phyloP scores from a whole-genome alignment of 495 filamentous ascomycete species.

The Penicillium crystallinum region DNA sequence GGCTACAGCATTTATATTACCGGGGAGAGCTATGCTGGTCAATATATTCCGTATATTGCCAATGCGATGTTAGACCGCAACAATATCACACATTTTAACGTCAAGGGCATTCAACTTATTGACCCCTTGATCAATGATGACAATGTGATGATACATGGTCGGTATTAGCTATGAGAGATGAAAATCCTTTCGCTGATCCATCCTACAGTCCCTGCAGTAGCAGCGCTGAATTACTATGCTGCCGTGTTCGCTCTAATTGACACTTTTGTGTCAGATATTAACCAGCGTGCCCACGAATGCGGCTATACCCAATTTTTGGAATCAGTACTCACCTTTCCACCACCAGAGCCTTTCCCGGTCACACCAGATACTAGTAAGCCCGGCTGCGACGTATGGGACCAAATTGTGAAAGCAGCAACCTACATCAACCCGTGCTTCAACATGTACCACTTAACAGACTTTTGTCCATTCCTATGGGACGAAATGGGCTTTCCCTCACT shows the following conservation, averaged over 20 bases:
- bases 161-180: background rate
- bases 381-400: constrained; percentile 55
- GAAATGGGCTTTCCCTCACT: constrained; percentile 68
- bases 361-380: constrained; percentile 12
- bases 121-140: constrained; percentile 33
- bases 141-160: constrained; percentile 34
- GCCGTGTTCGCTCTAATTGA: too few relatives aligned
- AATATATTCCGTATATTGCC: constrained; percentile 77
- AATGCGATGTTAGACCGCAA: constrained; percentile 66
- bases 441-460: constrained; percentile 68
- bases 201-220: too few relatives aligned
- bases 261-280: too few relatives aligned
- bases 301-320: too few relatives aligned
- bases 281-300: too few relatives aligned
- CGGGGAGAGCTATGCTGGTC: constrained; percentile 68
- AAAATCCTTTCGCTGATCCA: too few relatives aligned
- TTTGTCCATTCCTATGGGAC: constrained; percentile 68
- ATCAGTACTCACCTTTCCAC: too few relatives aligned
- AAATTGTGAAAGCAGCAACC: constrained; percentile 51
- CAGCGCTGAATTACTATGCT: too few relatives aligned
- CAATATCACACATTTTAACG: constrained; percentile 60
- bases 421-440: constrained; percentile 76
- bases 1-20: constrained; percentile 62
- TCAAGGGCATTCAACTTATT: constrained; percentile 64
- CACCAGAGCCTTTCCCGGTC: too few relatives aligned